Base-by-base conservation (phyloP, 108 stramenopile species). In the Tribonema minus region DNA sequence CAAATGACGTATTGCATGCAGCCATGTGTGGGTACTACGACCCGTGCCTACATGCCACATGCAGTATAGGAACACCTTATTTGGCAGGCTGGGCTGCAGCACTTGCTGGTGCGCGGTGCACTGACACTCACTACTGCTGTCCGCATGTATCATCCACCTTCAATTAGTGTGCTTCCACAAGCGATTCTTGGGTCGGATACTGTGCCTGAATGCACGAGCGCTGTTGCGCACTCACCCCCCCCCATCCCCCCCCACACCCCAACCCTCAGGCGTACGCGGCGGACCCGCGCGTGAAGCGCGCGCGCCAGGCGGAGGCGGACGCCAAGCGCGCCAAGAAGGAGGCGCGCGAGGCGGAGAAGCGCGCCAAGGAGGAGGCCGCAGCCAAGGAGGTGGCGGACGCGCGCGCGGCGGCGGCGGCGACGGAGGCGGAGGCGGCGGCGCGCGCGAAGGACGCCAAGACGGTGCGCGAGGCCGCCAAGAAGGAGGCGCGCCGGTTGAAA, bases 361-460 rank as follows among this genome's bases (percentile, higher is more conserved):
- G 58, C 3, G 34, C 64, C 3, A 64, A 40, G n/a, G n/a, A 33
- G 3, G 62, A 62, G n/a, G 7, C 20, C 20, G 70, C 66, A 58
- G 38, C 70, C 70, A 28, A 26, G 59, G 30, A 33, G 37, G 30
- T 23, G 63, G 63, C 29, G 29, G 58, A 37, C 37, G 70, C 34
- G 37, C 62, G 80, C 46, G 26, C 26, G 20, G 36, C 34, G 23
- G 38, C 40, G 7, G 36, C 3, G 54, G 83, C n/a, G 41, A 63
- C 65, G n/a, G 71, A 63, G 65, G 40, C 36, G 32, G n/a, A 39
- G 39, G 71, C 58, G 60, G 34, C 20, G 25, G 79, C 79, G 5
- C 32, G 66, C 31, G 64, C 71, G 37, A 78, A 76, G 58, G 76
- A 60, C 3, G 83, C 76, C 0, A 86, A 88, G 84, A 70, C 76